These are phyloP conservation scores for Aspergillus haitiensis DNA, from an alignment of 495 filamentous ascomycete species.

Conservation along the genomic window DNA sequence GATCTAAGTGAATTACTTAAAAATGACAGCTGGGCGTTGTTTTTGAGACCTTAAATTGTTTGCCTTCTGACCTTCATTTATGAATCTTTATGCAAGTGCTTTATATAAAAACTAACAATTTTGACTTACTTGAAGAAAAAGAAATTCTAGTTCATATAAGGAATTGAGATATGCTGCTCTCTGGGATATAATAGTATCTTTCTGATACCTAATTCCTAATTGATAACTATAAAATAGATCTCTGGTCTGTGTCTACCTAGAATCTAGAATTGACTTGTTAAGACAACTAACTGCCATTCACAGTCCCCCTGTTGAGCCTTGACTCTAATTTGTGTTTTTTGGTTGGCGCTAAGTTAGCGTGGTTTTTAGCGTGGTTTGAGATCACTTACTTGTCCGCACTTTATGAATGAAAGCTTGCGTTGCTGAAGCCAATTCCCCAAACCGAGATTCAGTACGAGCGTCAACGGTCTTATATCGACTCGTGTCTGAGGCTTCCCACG, in stretches of 20 bases:
- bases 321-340: not conserved
- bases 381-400: not conserved
- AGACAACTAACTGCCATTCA: not conserved
- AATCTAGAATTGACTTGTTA: not conserved
- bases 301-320: not conserved
- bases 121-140: not conserved
- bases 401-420: slow-evolving; percentile 6
- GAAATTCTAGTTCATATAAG: no score
- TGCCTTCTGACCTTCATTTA: not conserved
- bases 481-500: not conserved
- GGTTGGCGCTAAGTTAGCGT: not conserved
- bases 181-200: no score
- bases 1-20: no score
- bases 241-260: no score
- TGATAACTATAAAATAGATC: no score
- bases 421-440: not conserved
- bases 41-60: no score
- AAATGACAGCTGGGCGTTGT: no score
- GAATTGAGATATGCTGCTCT: no score
- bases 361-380: not conserved
- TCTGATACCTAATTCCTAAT: no score
- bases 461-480: not conserved
- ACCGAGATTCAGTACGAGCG: not conserved
- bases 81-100: not conserved
- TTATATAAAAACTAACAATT: not conserved